These are phyloP conservation scores for Pichia sorboxylosa DNA, from an alignment of 1,139 yeast genomes.

Conservation along the genomic window DNA sequence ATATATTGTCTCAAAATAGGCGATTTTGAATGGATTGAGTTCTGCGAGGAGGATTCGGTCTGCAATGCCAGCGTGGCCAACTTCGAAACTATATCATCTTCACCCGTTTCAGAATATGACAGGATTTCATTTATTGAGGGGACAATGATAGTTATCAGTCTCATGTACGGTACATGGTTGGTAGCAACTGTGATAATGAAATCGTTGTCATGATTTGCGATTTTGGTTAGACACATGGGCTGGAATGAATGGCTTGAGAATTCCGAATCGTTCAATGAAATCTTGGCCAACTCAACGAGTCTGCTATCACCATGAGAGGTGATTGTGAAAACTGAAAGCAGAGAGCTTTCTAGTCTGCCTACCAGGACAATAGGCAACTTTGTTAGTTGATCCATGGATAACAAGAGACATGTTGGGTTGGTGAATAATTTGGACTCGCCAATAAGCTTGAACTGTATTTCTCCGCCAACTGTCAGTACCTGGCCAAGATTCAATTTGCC, in stretches of 20 bases:
- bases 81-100: neutral
- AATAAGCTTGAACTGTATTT: conserved; percentile 13
- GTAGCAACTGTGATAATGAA: conserved; percentile 34
- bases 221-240: conserved; percentile 37
- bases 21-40: conserved; percentile 15
- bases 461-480: conserved; percentile 16
- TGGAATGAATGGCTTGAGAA: conserved; percentile 59
- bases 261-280: conserved; percentile 66
- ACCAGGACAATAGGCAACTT: conserved; percentile 32
- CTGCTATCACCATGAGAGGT: conserved; percentile 3
- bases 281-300: conserved; percentile 30
- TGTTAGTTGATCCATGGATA: conserved; percentile 9
- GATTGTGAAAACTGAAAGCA: conserved; percentile 34
- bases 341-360: conserved; percentile 52
- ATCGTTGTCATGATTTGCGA: conserved; percentile 2
- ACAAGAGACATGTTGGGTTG: conserved; percentile 37
- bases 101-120: neutral
- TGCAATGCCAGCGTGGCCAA: neutral
- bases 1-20: conserved; percentile 32
- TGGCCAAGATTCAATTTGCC: conserved; percentile 31
- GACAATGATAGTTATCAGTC: conserved; percentile 42
- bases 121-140: conserved; percentile 23
- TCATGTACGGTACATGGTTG: conserved; percentile 66
- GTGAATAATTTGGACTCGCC: conserved; percentile 31
- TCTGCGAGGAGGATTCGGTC: neutral